Percentiles rank a stretch among this genome's conserved stretches.
These are phyloP conservation scores for Botrytis porri DNA, from an alignment of 2,329 filamentous ascomycete species.

Conservation along the genomic window DNA sequence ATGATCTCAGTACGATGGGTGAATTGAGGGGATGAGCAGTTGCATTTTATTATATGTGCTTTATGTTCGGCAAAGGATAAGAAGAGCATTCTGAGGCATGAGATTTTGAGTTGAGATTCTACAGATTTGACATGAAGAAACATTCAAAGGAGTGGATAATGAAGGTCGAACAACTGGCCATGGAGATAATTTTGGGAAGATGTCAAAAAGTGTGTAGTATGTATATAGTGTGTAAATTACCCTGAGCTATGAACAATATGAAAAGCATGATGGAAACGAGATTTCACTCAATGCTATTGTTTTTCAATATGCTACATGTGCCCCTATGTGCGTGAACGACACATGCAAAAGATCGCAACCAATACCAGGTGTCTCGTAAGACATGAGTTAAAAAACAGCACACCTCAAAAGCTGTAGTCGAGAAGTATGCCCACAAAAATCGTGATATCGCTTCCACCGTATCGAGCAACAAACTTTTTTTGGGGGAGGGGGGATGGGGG, in stretches of 20 bases:
- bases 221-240: not conserved
- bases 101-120: not conserved
- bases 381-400: not conserved
- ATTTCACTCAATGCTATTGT: not conserved
- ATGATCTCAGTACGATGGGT: not conserved
- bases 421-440: not conserved
- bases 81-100: not conserved
- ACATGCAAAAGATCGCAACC: not conserved
- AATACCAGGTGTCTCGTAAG: not conserved
- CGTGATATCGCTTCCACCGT: rapidly evolving
- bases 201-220: not conserved
- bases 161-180: not conserved
- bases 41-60: not conserved
- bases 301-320: not conserved
- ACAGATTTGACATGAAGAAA: not conserved
- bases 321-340: not conserved
- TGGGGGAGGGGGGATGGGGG: too few relatives aligned
- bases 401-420: not conserved
- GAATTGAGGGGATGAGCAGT: not conserved
- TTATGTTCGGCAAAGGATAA: not conserved
- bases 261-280: not conserved
- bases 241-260: not conserved
- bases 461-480: rapidly evolving
- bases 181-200: slow-evolving; percentile 2
- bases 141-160: not conserved